Percentiles rank a stretch among this genome's conserved stretches.
Conservation (phyloP, 176 grass and related monocot species). For the Aegilops sharonensis region DNA sequence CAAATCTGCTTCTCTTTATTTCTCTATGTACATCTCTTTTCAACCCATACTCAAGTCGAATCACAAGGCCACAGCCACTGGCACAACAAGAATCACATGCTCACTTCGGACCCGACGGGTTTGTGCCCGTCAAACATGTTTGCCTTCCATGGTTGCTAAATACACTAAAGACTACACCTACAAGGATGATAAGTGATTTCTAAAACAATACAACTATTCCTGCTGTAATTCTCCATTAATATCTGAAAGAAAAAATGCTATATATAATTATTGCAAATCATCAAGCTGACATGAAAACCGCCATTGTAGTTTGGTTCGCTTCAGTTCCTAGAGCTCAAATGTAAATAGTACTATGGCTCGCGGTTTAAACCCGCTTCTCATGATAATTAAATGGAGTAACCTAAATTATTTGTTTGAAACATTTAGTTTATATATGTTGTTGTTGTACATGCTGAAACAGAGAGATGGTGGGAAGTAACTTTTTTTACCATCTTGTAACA, state of each 20-base stretch:
- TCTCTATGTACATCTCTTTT: neutral
- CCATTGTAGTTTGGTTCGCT: too few relatives aligned
- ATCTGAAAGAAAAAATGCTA: too few relatives aligned
- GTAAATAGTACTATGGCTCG: neutral
- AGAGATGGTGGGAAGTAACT: neutral
- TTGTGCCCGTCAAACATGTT: neutral
- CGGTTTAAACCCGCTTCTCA: neutral
- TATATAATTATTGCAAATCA: too few relatives aligned
- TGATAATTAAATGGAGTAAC: neutral
- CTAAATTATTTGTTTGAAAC: neutral
- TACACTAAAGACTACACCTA: neutral
- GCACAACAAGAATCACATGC: neutral
- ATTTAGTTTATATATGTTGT: neutral
- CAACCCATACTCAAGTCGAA: too few relatives aligned
- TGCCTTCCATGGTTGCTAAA: neutral
- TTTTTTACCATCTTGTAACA: neutral
- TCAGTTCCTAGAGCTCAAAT: too few relatives aligned
- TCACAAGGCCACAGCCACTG: neutral
- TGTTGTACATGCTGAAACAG: too few relatives aligned
- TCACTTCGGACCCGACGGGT: neutral
- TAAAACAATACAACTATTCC: too few relatives aligned
- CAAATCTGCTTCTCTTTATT: neutral
- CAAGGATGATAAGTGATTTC: neutral
- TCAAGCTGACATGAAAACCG: too few relatives aligned
- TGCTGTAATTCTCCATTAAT: too few relatives aligned